Base-by-base conservation (phyloP, 2,329 filamentous ascomycete genomes). In the Leptoxyphium fumago region DNA sequence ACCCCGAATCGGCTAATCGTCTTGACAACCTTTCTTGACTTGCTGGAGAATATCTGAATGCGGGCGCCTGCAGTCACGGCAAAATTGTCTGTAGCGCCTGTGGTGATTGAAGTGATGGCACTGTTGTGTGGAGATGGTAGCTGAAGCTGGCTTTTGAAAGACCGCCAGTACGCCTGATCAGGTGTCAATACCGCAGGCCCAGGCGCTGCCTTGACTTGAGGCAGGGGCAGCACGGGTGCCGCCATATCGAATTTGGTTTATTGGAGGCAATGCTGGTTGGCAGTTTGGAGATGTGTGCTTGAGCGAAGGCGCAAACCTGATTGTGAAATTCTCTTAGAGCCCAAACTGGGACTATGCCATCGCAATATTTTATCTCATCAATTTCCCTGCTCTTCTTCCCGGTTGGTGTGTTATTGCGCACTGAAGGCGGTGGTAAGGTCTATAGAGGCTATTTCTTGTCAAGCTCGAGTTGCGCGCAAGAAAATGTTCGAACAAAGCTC, bases 111-210 rank as follows among this genome's bases (percentile, higher is more conserved):
- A 29, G 87, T 94, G 56, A 98, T 78, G 39, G 86, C 83, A 61
- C 84, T 87, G 60, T 85, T 84, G 51, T 91, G 86, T 51, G 88
- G 87, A 50, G 89, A 94, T 39, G 91, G 84, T 49, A 96, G 80
- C 48, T 89, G 79, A 46, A 94, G 78, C 52, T 88, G 84, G 54
- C 88, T 91, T 67, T 85, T 87, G 71, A 98, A 98, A 10, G 83
- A 82, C 60, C 82, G 83, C 93, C 93, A 98, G 72, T 96, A 96
- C 52, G 81, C 77, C 67, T 96, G 88, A 69, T 98, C 91, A 29
- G 88, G 81, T 5, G 89, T 94, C 40, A 89, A 68, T 43, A 85
- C 82, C 36, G 82, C 80, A 45, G 87, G 87, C 42, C 85, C 84
- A 50, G 83, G 75, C 45, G 89, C 80, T 59, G 93, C 75, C 72